phyloP scores from a whole-genome alignment of 805 yeast species.

The Suhomyces canberraensis region DNA sequence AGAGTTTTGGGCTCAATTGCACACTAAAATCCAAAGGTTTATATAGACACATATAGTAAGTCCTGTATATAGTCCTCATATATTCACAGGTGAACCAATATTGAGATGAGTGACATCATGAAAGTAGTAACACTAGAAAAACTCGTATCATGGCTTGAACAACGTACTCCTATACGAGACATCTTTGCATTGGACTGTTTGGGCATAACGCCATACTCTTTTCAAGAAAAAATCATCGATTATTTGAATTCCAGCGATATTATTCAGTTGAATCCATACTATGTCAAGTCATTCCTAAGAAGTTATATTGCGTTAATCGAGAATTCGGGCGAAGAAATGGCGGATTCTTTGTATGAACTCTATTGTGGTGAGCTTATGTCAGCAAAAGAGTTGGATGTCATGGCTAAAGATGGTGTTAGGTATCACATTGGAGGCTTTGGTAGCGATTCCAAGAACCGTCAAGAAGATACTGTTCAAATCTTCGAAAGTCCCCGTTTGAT shows the following conservation, averaged over 20 bases:
- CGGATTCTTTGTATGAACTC: conserved; percentile 43
- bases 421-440: conserved; percentile 28
- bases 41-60: not conserved
- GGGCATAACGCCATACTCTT: not conserved
- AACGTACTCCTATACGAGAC: conserved; percentile 6
- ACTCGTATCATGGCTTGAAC: conserved; percentile 4
- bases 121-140: not conserved
- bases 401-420: conserved; percentile 36
- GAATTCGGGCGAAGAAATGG: conserved; percentile 21
- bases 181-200: not conserved
- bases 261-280: conserved; percentile 45
- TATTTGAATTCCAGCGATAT: not conserved
- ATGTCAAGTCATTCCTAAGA: conserved; percentile 46
- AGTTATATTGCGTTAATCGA: conserved; percentile 38
- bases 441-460: conserved; percentile 7
- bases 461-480: conserved; percentile 31
- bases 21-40: not conserved
- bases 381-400: conserved; percentile 31
- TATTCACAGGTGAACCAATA: not conserved
- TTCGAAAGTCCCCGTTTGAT: conserved; percentile 62
- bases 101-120: not conserved
- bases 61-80: not conserved
- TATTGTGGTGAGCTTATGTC: conserved; percentile 32
- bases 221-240: not conserved
- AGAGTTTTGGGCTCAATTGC: conserved; percentile 68